Percentiles rank a stretch among this genome's conserved stretches.
Evolutionary conservation across 2,329 filamentous ascomycete species (phyloP).

Genomic region (Lachnellula subtilissima): DNA sequence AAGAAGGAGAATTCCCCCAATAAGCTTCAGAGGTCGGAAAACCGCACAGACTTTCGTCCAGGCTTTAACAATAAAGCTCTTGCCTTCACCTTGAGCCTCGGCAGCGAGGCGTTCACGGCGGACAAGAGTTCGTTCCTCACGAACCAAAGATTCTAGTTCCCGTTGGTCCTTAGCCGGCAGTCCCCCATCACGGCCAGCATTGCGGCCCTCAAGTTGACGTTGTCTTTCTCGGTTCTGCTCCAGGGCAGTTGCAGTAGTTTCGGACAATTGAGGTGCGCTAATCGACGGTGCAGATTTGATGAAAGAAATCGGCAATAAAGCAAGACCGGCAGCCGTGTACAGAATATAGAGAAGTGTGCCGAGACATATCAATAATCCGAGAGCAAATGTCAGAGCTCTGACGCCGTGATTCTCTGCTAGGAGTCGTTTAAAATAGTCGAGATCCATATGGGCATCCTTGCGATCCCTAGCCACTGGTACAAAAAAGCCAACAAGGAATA

Average conservation of each 20-base stretch:
- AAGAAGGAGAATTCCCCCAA: slow-evolving; percentile 76
- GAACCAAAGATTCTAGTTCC: slow-evolving; percentile 78
- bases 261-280: slow-evolving; percentile 73
- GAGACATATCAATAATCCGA: slow-evolving; percentile 82
- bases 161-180: slow-evolving; percentile 81
- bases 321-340: slow-evolving; percentile 85
- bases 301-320: slow-evolving; percentile 80
- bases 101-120: slow-evolving; percentile 83
- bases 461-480: slow-evolving; percentile 71
- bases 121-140: slow-evolving; percentile 88
- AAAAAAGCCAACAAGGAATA: slow-evolving; percentile 94
- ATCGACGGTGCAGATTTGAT: slow-evolving; percentile 89
- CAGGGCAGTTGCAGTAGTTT: slow-evolving; percentile 73
- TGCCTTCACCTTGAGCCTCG: slow-evolving; percentile 74
- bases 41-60: slow-evolving; percentile 80
- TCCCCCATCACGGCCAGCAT: slow-evolving; percentile 66
- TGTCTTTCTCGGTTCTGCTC: slow-evolving; percentile 88
- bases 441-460: slow-evolving; percentile 63
- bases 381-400: slow-evolving; percentile 81
- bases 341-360: slow-evolving; percentile 82
- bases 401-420: slow-evolving; percentile 85
- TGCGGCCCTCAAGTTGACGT: slow-evolving; percentile 82
- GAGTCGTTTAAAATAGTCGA: slow-evolving; percentile 88
- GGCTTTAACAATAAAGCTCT: slow-evolving; percentile 63
- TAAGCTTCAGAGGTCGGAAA: slow-evolving; percentile 81